Base-by-base conservation (phyloP, 768 basidiomycete species). In the Lactarius indigo region DNA sequence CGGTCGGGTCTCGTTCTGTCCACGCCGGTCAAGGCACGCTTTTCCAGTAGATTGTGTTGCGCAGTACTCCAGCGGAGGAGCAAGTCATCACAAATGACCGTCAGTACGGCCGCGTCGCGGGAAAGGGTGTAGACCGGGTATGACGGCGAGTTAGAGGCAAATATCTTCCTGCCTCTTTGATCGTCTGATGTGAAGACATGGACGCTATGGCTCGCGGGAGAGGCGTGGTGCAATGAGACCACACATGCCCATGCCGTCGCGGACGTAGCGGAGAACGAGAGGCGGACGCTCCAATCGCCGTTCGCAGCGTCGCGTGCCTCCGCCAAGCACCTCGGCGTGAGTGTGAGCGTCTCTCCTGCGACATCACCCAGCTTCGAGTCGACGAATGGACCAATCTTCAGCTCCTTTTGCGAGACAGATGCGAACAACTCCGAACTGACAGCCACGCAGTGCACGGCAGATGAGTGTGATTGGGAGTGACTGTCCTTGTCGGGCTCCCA, bases 331-430 rank as follows among this genome's bases (percentile, higher is more conserved):
- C 23, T 42, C 9, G 66, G 57, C 7, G 31, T 44, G 31, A 67
- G 18, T 20, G 41, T 59, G 39, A 67, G 39, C 39, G 62, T 63
- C 52, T 67, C 61, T n/a, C 23, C 35, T 15, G 31, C 13, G 18
- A 28, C 26, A 33, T 62, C 39, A 26, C 18, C 26, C 35, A 3
- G 17, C n/a, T 63, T 63, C 50, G 57, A 44, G 57, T 41, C 26
- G 31, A 23, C 39, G 39, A 52, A 67, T 15, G 66, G 62, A 10
- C 61, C 61, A 23, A 67, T 67, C 61, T 63, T 67, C 39, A 67
- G 39, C 41, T 59, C 66, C 39, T 23, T 41, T 55, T 67, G 61
- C 30, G 66, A 59, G 39, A 30, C 26, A 3, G 66, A 67, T 2
- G 66, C 66, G 23, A 67, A 26, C 15, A 67, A 20, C 8, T 28